Percentiles rank a stretch among this genome's conserved stretches.
Evolutionary conservation across 345 rosid species (phyloP).

Genomic region (Populus tremula): DNA sequence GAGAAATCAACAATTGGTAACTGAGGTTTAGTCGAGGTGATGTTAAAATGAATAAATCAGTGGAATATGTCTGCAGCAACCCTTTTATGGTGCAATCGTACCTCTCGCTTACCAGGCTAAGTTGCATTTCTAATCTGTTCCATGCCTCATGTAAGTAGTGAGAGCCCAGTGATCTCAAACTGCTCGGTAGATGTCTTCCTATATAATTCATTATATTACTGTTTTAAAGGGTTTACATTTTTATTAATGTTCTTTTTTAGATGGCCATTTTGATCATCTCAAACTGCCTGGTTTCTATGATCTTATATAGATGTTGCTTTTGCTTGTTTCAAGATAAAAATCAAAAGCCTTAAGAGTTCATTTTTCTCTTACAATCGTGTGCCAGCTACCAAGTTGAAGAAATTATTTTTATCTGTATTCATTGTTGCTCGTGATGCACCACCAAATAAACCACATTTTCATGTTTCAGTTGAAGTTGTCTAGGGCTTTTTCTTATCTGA

Average conservation of each 20-base stretch:
- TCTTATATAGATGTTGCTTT: background rate
- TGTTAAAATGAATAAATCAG: background rate
- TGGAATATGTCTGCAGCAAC: background rate
- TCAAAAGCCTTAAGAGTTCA: background rate
- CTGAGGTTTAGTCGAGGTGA: too few relatives aligned
- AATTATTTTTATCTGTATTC: background rate
- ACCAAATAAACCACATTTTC: background rate
- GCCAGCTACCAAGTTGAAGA: background rate
- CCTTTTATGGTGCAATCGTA: background rate
- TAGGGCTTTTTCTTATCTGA: background rate
- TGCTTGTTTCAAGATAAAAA: background rate
- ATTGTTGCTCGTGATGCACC: background rate
- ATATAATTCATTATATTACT: background rate
- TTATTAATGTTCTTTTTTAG: background rate
- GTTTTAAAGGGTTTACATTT: background rate
- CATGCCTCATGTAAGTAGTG: background rate
- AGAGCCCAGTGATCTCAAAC: background rate
- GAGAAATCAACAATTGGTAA: too few relatives aligned
- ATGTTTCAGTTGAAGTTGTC: background rate
- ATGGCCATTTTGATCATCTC: background rate
- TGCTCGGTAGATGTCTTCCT: background rate
- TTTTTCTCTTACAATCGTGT: background rate
- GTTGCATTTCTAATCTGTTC: background rate
- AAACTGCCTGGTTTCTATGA: background rate
- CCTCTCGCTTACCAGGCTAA: background rate